Base-by-base conservation (phyloP, 139 green algal species). In the Chlamydomonas schloesseri region DNA sequence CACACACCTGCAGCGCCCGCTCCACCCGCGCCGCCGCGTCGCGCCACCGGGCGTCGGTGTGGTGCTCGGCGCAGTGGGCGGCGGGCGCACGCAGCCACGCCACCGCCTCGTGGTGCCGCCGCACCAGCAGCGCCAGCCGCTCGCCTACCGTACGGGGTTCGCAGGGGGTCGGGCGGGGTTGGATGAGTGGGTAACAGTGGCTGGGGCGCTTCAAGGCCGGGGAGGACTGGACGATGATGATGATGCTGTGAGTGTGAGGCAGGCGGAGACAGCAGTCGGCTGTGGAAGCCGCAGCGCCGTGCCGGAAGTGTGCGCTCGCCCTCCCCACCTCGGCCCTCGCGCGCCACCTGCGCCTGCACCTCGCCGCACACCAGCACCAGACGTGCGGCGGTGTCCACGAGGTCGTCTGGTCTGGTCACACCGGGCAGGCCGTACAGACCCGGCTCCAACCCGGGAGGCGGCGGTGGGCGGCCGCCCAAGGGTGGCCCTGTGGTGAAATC, bases 41-140 rank as follows among this genome's bases (percentile, higher is more conserved):
- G 29, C 76, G 60, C 76, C 76, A 83, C 23, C 15, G 37, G 37
- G 11, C 2, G 24, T 73, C 60, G 36, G 18, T 10, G 76, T 83
- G 76, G 76, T 83, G 76, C 62, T 3, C 26, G 26, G 26, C 37
- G 58, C 76, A 83, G 36, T 83, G 76, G 60, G 73, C 37, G 24
- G 76, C 76, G 11, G 57, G 60, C 29, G 76, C 36, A 29, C 28
- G 46, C 55, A 83, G 62, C 60, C 60, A 83, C 24, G 34, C 50
- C 29, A 73, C 62, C 24, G 62, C 60, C 60, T 34, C 37, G 42
- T 73, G 60, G 42, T 83, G 76, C 37, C 17, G 29, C 76, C 76
- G 60, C 11, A 31, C 42, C 24, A 62, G n/a, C 31, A 15, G 21
- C 26, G 29, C 5, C 8, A 68, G 24, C 17, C 14, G 42, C 15